Evolutionary conservation across 1,139 yeast genomes (phyloP), one percentile per base, ranked within the genome.

Genomic region (Tardiomyces blankii): DNA sequence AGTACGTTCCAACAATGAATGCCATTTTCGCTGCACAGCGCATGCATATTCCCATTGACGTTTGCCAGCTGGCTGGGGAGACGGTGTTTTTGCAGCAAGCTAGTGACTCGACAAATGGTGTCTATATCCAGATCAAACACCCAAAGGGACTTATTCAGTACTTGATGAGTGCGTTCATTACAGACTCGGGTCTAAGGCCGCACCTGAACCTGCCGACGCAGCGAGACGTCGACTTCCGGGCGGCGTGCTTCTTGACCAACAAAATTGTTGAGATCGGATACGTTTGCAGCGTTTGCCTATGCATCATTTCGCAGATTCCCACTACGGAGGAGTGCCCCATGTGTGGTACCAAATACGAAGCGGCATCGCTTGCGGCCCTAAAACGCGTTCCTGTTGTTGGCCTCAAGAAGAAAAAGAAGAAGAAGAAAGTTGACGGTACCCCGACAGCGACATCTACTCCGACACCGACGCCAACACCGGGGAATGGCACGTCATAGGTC

Each of bases 11-110:
- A 3, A 80, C 88, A 42, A 93, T 93, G 98, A 93, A 93, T 64
- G 76, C 93, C 53, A 89, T 91, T 40, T 93, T 93, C 66, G 93
- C 97, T 0, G 96, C 98, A 1, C 96, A 91, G 56, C 88, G 88
- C 63, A 77, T 85, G 81, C 82, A 81, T 57, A 79, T 91, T 12
- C 85, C 96, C 2, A 80, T 91, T 14, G 97, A 93, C 62, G 88
- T 89, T 18, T 89, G 93, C 49, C 88, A 89, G 60, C 68, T 93
- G 42, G 91, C 91, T 1, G 69, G 71, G 14, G 76, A 80, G 53
- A 82, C 95, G 1, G 84, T 94, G 1, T 89, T 88, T 58, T 65
- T 93, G 48, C 98, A 93, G 60, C 98, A 93, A 61, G 96, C 98
- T 0, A 77, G 95, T 0, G 98, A 93, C 66, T 91, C 96, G 13